Base-by-base conservation (phyloP, 169 alveolate genomes). In the Eimeria mitis region DNA sequence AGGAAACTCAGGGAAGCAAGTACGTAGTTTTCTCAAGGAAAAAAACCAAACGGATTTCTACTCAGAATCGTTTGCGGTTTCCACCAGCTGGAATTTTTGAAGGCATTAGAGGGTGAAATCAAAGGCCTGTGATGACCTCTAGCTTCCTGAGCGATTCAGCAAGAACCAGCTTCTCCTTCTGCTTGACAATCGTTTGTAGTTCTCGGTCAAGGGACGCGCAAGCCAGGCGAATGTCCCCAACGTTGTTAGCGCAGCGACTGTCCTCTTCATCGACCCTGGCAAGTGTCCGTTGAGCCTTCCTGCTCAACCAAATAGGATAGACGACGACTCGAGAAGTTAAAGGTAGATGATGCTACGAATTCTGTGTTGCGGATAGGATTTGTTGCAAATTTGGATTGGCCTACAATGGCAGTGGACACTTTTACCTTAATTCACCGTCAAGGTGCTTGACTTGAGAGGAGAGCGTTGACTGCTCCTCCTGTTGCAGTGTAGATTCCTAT, bases 71-170 rank as follows among this genome's bases (percentile, higher is more conserved):
- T 37, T 73, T 40, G 52, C 21, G 37, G 56, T 40, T 40, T 73
- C 83, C 54, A 73, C 56, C 83, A 56, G 83, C 83, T 31, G 52
- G 34, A 19, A 73, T 1, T 14, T 34, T 21, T 73, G 54, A 40
- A 73, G 8, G 19, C 3, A 21, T 21, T 73, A 73, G 40, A 40
- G 56, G 40, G 34, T 73, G 21, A 2, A 5, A 25, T 19, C 88
- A 44, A 47, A 47, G 44, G 88, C 34, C 21, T 37, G 6, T 37
- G 56, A 49, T 61, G 81, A 87, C 92, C 92, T 87, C 99, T 47
- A 98, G 97, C 96, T 98, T 98, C 99, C 98, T 98, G 89, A 98
- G 95, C 85, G 98, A 99, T 92, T 98, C 99, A 95, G 98, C 97
- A 56, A 98, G 99, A 85, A 98, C 95, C n/a, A 98, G 97, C 94